Evolutionary conservation across 805 yeast genomes (phyloP), one percentile per base, ranked within the genome.

Genomic region (Ogataea nitratoaversa): DNA sequence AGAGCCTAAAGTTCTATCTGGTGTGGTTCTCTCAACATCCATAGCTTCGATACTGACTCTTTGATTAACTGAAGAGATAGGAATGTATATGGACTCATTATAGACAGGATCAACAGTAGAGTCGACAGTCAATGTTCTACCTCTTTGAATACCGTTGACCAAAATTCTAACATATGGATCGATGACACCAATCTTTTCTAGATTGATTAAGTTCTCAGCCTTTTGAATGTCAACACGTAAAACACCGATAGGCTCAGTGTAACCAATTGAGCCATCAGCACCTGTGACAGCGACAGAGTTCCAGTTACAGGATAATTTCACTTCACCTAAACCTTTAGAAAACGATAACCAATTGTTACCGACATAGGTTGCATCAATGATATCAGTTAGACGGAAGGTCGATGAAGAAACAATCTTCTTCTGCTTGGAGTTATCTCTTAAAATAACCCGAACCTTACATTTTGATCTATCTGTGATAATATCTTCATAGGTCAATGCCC

Each of bases 201-300:
- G 72, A 63, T 93, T 91, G 44, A 84, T 76, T 55, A 93, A 74
- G 45, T 79, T 83, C 41, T 72, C 76, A 32, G 95, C 97, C 45
- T 73, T 74, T 49, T 75, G 76, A 44, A 93, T 62, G 43, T 74
- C 70, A 22, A 93, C 70, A 56, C 97, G 79, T 5, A 90, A 73
- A 25, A 84, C 91, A 59, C 99, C 99, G 58, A 91, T 82, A 36
- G 99, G 99, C 42, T 88, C 88, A n/a, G 88, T 78, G 66, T 89
- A 91, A 37, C 91, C 93, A 50, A 82, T 78, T 18, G 85, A 65
- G 45, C 88, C 86, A 30, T 79, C 63, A 14, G 83, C 84, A 38
- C 80, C 78, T 18, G 71, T 62, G 54, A 91, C 65, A 22, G 73
- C 78, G 37, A 90, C 95, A 8, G 98, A 91, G 62, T 83, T 88